Evolutionary conservation across 2,329 filamentous ascomycete genomes (phyloP).

Genomic region (Fonsecaea pedrosoi): DNA sequence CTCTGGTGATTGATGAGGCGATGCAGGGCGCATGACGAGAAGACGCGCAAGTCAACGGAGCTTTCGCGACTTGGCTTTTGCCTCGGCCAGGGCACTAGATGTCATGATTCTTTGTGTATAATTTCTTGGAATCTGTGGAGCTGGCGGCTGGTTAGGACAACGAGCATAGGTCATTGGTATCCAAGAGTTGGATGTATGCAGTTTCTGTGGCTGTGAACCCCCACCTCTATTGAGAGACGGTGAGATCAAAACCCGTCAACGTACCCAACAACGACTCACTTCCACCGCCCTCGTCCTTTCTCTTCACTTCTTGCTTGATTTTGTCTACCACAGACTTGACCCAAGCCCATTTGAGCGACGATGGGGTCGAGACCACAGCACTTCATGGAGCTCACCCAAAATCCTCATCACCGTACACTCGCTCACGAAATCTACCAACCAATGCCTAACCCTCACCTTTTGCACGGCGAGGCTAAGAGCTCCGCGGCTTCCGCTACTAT

Average conservation of each 20-base stretch:
- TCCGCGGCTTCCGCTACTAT: conserved; percentile 23
- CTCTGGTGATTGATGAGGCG: conserved; percentile 7
- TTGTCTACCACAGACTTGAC: background rate
- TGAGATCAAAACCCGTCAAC: background rate
- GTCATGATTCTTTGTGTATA: background rate
- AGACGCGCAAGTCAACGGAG: conserved; percentile 4
- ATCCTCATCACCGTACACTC: conserved; percentile 30
- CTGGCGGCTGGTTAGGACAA: no score
- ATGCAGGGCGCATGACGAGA: background rate
- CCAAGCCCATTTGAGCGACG: background rate
- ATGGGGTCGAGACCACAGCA: conserved; percentile 22
- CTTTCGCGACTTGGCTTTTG: conserved; percentile 3
- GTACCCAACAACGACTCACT: background rate
- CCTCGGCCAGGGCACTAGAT: background rate
- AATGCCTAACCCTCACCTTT: conserved; percentile 30
- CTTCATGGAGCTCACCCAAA: conserved; percentile 36
- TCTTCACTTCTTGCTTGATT: background rate
- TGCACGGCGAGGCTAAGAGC: conserved; percentile 37
- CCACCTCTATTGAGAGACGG: background rate
- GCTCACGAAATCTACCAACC: conserved; percentile 20
- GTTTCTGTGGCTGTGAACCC: background rate
- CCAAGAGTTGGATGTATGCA: background rate
- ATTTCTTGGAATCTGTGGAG: no score
- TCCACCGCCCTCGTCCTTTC: background rate
- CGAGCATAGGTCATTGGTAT: background rate